Evolutionary conservation across 1,284 basidiomycete genomes (phyloP), one percentile per base, ranked within the genome.

Genomic region (Cryptococcus amylolentus): DNA sequence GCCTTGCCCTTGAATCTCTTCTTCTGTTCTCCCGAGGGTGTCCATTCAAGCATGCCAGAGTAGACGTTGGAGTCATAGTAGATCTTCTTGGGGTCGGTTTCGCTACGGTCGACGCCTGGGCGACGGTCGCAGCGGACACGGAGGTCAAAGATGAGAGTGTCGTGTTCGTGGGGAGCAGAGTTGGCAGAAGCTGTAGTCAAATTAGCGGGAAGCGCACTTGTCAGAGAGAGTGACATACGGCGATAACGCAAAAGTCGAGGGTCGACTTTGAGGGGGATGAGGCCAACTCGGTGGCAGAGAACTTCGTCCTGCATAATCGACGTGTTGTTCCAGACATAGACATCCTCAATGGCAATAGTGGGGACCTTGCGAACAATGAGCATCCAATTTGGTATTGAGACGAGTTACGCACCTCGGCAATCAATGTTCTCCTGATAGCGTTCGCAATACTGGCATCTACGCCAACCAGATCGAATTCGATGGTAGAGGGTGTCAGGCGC

Each of bases 391-490:
- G n/a, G 10, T 37, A 51, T 20, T 16, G 27, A 43, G 27, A 13
- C 27, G 10, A 7, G 5, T 38, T 31, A 67, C 83, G 58, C 63
- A 91, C 94, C 83, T 99, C 95, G 27, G 96, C 89, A 52, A 98
- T 90, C 70, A 98, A 81, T 54, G 95, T 89, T 57, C 95, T 81
- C 44, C 96, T 84, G 64, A 97, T 84, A 0, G 95, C 92, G 75
- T 99, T 98, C 27, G 96, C 93, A 52, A 99, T 89, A 31, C 89
- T 89, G 0, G 96, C 91, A 77, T 99, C 96, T 35, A 98, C 88
- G 8, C 96, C 95, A 56, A 98, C 84, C 28, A 98, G 80, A 78
- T 99, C 95, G 73, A 99, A 95, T 68, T 98, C 94, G 62, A 96
- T 84, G 4, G 87, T 86, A 3, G 86, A 83, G 46, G 88, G 83